Conservation (phyloP, 495 filamentous ascomycete species). For the Hyaloscypha bicolor region DNA sequence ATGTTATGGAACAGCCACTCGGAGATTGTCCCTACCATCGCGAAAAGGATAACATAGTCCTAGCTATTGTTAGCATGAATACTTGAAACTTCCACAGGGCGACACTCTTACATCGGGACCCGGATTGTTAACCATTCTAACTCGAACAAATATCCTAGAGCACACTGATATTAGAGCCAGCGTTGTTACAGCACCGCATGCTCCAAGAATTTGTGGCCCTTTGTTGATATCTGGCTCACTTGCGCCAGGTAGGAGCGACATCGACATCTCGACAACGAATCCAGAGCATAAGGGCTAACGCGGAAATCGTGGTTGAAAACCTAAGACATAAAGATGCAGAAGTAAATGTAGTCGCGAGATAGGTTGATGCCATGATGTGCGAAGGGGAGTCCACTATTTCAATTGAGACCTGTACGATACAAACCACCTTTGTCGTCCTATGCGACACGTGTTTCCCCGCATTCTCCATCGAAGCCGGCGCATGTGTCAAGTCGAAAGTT, state of each 20-base stretch:
- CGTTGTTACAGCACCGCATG: constrained; percentile 35
- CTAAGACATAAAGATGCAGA: too few species aligned
- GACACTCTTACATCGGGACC: constrained; percentile 41
- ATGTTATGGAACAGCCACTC: constrained; percentile 11
- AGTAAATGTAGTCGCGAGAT: too few species aligned
- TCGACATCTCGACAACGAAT: too few species aligned
- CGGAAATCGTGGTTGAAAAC: too few species aligned
- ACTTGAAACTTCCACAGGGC: neutral
- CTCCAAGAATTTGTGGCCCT: constrained; percentile 34
- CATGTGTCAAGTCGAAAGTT: too few species aligned
- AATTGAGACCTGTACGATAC: too few species aligned
- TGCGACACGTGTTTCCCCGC: too few species aligned
- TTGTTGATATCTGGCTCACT: constrained; percentile 13
- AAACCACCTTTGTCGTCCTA: too few species aligned
- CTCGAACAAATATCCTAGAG: constrained; percentile 50
- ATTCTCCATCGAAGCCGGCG: too few species aligned
- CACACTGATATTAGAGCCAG: constrained; percentile 30
- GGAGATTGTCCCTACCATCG: constrained; percentile 39
- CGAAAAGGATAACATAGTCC: constrained; percentile 43
- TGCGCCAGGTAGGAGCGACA: neutral
- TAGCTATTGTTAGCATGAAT: constrained; percentile 12
- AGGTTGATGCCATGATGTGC: too few species aligned
- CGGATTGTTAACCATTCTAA: constrained; percentile 44
- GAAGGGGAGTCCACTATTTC: too few species aligned
- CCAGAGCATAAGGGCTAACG: too few species aligned